phyloP scores from a whole-genome alignment of 164 flowering plant genomes.

The Stephania cephalantha region DNA sequence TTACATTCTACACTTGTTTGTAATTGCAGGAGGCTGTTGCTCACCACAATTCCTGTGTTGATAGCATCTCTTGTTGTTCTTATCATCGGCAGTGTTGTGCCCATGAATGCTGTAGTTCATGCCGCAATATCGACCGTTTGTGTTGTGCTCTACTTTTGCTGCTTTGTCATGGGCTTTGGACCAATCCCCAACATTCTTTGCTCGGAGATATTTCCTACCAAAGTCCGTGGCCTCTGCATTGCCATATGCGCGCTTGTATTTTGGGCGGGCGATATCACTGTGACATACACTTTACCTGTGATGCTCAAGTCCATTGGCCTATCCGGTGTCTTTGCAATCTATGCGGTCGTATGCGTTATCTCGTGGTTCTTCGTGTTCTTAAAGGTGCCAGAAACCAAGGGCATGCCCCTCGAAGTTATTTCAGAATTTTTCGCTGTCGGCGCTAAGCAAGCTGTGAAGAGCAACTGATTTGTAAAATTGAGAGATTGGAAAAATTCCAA shows the following conservation, averaged over 20 bases:
- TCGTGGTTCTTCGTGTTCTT: slow-evolving; percentile 77
- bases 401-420: slow-evolving; percentile 95
- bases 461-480: slow-evolving; percentile 12
- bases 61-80: slow-evolving; percentile 51
- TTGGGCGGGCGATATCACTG: slow-evolving; percentile 85
- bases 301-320: slow-evolving; percentile 79
- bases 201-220: slow-evolving; percentile 90
- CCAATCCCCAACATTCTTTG: slow-evolving; percentile 94
- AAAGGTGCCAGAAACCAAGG: slow-evolving; percentile 95
- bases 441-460: slow-evolving; percentile 50
- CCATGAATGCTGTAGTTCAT: slow-evolving; percentile 37
- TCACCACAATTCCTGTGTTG: slow-evolving; percentile 67
- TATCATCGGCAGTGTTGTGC: slow-evolving; percentile 44
- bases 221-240: slow-evolving; percentile 90
- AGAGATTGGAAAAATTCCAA: neutral
- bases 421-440: slow-evolving; percentile 91
- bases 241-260: slow-evolving; percentile 79
- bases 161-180: slow-evolving; percentile 85
- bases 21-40: slow-evolving; percentile 61
- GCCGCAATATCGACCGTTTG: slow-evolving; percentile 67
- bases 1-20: neutral
- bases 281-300: slow-evolving; percentile 81
- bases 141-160: slow-evolving; percentile 76
- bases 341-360: slow-evolving; percentile 61
- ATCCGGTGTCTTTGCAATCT: slow-evolving; percentile 76